These are phyloP conservation scores for Tolypocladium ovalisporum DNA, from an alignment of 2,329 filamentous ascomycete species.

Conservation along the genomic window DNA sequence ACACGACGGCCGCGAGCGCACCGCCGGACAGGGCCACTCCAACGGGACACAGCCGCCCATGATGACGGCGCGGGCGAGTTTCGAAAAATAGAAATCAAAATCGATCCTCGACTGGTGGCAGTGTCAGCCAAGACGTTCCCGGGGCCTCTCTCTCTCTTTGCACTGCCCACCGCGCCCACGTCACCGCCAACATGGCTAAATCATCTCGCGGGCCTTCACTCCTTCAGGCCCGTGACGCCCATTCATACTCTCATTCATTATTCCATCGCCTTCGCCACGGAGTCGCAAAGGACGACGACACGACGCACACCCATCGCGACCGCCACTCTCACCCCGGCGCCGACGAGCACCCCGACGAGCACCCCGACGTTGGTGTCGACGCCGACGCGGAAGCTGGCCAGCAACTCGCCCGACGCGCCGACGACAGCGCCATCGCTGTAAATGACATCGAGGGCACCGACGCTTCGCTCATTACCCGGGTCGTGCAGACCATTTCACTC, in stretches of 20 bases:
- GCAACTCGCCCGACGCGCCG: neutral
- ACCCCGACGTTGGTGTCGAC: neutral
- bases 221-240: constrained; percentile 21
- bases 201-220: constrained; percentile 24
- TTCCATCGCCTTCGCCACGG: constrained; percentile 8
- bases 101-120: neutral
- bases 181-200: constrained; percentile 20
- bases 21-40: neutral
- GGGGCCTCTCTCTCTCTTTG: neutral
- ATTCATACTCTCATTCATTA: constrained; percentile 8
- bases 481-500: constrained; percentile 45
- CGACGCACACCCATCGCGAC: constrained; percentile 3
- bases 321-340: constrained; percentile 7
- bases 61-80: constrained; percentile 2
- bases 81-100: neutral
- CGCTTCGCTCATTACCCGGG: constrained; percentile 25
- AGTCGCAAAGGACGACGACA: constrained; percentile 5
- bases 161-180: constrained; percentile 13
- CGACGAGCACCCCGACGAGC: constrained; percentile 8
- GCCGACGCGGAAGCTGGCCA: neutral
- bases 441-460: neutral
- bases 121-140: neutral
- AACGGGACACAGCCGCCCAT: neutral
- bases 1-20: neutral
- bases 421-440: neutral